Evolutionary conservation across 1,284 basidiomycete genomes (phyloP), one percentile per base, ranked within the genome.

Genomic region (Ceratobasidium sp.): DNA sequence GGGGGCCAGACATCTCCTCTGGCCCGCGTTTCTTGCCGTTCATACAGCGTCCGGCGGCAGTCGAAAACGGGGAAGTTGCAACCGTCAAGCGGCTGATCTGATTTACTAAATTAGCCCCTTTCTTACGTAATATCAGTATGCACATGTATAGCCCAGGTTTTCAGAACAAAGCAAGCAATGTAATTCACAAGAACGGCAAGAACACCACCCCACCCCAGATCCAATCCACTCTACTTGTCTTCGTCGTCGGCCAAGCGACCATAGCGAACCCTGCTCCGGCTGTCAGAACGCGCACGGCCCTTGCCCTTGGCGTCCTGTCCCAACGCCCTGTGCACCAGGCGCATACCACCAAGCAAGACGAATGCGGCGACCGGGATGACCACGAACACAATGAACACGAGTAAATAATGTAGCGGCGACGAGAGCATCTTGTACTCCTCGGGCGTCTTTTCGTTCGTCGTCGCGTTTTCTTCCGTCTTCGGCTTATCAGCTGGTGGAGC

Each of bases 301-400:
- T 69, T 69, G 52, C 64, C 64, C 64, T 69, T 69, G 52, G 57
- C 36, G 36, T 69, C 64, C 8, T 50, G 50, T 55, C 64, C 64
- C 36, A 69, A 36, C 18, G n/a, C 64, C 34, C 64, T 52, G 52
- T 52, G 64, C 14, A 69, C 52, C 34, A 69, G 52, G 39, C 64
- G 64, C 45, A 76, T 70, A 30, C 88, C 88, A 43, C 88, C 87
- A 46, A 89, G 81, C 80, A 84, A 88, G 72, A 85, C 77, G 75
- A 90, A 88, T 18, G 86, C 78, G 12, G 79, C 85, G n/a, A 81
- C 83, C 28, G 84, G 80, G 39, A 84, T 78, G 0, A 83, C 84
- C 62, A 89, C 75, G 59, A 84, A 80, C 70, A 87, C 76, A 58
- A 88, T 58, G 32, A 83, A 78, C 73, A 87, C 80, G 74, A 85